Base-by-base conservation (phyloP, 164 flowering plant genomes). In the Tinospora cordifolia region DNA sequence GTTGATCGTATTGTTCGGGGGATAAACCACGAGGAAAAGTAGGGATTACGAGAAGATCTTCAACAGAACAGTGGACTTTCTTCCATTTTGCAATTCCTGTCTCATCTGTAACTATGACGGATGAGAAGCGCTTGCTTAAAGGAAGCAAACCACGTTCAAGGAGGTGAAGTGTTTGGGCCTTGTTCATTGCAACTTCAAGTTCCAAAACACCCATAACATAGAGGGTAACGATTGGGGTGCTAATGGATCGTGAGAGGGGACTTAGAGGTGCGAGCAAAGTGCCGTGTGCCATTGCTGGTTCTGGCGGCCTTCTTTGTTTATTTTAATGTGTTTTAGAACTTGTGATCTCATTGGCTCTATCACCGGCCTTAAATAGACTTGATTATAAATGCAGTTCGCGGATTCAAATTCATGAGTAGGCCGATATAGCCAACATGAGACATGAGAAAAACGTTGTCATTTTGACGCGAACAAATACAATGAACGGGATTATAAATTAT, bases 41-140 rank as follows among this genome's bases (percentile, higher is more conserved):
- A 2, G 75, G 75, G 25, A 73, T 24, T 4, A 67, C 49, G 19
- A 73, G 25, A 40, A 67, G 75, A 15, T 73, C 67, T 73, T 67
- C 71, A 2, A 63, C 26, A 13, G 17, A 14, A 24, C 60, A 47
- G 2, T 60, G 49, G 15, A 73, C 59, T 36, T 73, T 73, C 60
- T 73, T 73, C 75, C 75, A 73, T 22, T 71, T 24, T 62, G 62
- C 67, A 6, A 62, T 51, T 40, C 71, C 71, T n/a, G 67, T 67
- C 10, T 62, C 67, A 68, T 73, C 75, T 6, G 67, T 73, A 24
- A 73, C 46, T 17, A 73, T 62, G 39, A 62, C 8, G 2, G 71
- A 73, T 2, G 75, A 73, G 65, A 73, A 73, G 15, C 71, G 65
- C 8, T 17, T 62, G 27, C 30, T 67, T 21, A 68, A 13, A 11